phyloP scores from a whole-genome alignment of 164 flowering plant genomes.

The Vitis cinerea region DNA sequence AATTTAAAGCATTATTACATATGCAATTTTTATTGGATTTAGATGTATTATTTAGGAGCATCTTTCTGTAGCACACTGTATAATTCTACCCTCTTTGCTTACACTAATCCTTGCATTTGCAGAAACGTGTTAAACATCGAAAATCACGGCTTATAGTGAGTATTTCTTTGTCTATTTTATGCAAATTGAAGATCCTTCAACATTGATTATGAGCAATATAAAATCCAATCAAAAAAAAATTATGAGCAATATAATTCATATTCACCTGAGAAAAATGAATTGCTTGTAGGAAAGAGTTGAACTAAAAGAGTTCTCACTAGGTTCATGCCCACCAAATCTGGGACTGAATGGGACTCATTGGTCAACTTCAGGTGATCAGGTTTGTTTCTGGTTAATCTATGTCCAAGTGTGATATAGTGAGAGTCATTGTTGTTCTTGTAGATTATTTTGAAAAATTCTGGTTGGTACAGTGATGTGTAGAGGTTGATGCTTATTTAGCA shows the following conservation, averaged over 20 bases:
- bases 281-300: conserved; percentile 67
- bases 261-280: not conserved
- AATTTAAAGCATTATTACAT: too few species aligned
- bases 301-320: conserved; percentile 79
- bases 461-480: too few species aligned
- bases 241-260: not conserved
- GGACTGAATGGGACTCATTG: conserved; percentile 82
- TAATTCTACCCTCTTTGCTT: too few species aligned
- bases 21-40: too few species aligned
- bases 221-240: too few species aligned
- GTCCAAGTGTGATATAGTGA: too few species aligned
- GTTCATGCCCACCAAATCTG: conserved; percentile 73
- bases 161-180: conserved; percentile 3
- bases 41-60: too few species aligned
- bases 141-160: conserved; percentile 82
- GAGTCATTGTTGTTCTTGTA: too few species aligned
- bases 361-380: conserved; percentile 85
- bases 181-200: too few species aligned
- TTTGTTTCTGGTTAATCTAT: conserved; percentile 30
- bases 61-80: too few species aligned
- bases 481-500: too few species aligned
- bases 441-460: not conserved
- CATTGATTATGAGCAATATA: too few species aligned
- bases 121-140: conserved; percentile 81
- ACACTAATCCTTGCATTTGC: conserved; percentile 19